Base-by-base conservation (phyloP, 805 yeast genomes). In the Kodamaea leandrae region DNA sequence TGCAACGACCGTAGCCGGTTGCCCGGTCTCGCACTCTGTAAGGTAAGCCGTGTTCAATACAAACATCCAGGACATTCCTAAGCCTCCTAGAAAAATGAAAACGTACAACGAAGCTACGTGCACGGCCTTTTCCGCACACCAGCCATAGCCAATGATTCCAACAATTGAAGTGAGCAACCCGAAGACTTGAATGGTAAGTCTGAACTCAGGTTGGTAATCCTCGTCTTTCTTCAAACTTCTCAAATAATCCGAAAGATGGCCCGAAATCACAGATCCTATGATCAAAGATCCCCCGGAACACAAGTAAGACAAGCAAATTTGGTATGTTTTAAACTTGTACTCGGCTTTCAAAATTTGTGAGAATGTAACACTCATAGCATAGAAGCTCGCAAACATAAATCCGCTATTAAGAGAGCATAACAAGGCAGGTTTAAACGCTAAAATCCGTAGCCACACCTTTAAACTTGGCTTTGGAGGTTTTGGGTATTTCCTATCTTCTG, bases 61-160 rank as follows among this genome's bases (percentile, higher is more conserved):
- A 44, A 76, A 74, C 21, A 75, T 72, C 74, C 80, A 77, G 0
- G 81, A 73, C 65, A 76, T 66, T 1, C 82, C 81, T 49, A 74
- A 72, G 0, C 80, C 79, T 21, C 63, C 60, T 4, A 76, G 50
- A 44, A 73, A 75, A 0, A 74, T 55, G 44, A 72, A 71, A 4
- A 72, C 61, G 39, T 73, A 66, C 3, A 75, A 62, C 5, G 68
- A 46, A 0, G 56, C 67, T 24, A 72, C 58, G 38, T 63, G 71
- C 13, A 61, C 60, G 9, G 62, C 61, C 26, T 57, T 60, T 12
- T 74, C 60, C 23, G 70, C 58, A 21, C 76, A 57, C 82, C 82
- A 77, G 0, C 82, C 82, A 49, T 72, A 77, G 0, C 77, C 72
- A 14, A 75, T 45, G 14, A 75, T 57, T 1, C 82, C 79, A 14